These are phyloP conservation scores for Adansonia grandidieri DNA, from an alignment of 441 rosid species.

Conservation along the genomic window DNA sequence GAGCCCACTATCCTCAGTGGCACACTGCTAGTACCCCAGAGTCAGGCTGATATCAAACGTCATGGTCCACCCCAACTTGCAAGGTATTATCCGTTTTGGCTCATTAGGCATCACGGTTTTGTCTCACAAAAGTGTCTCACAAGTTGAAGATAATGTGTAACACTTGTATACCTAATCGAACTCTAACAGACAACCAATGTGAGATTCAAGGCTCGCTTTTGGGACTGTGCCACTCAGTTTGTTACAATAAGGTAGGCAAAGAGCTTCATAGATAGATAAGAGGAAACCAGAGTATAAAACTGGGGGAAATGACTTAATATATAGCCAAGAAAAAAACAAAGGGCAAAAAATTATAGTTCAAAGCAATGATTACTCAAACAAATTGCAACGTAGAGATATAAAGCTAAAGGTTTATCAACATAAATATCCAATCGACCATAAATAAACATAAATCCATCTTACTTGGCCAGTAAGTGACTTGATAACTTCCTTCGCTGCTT, in stretches of 20 bases:
- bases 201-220: background rate
- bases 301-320: background rate
- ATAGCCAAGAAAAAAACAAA: background rate
- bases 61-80: background rate
- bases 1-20: background rate
- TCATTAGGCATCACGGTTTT: background rate
- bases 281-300: constrained; percentile 9
- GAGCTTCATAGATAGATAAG: background rate
- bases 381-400: background rate
- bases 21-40: background rate
- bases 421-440: background rate
- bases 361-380: background rate
- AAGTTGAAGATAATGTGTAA: background rate
- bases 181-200: background rate
- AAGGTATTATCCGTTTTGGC: background rate
- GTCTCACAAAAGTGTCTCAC: background rate
- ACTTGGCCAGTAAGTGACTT: constrained; percentile 93
- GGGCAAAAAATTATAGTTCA: constrained; percentile 1
- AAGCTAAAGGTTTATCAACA: background rate
- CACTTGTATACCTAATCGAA: no score
- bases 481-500: constrained; percentile 97
- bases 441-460: constrained; percentile 40
- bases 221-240: background rate
- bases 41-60: background rate
- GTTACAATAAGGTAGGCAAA: background rate